These are phyloP conservation scores for Corymbia calophylla DNA, from an alignment of 441 rosid genomes.

Conservation along the genomic window DNA sequence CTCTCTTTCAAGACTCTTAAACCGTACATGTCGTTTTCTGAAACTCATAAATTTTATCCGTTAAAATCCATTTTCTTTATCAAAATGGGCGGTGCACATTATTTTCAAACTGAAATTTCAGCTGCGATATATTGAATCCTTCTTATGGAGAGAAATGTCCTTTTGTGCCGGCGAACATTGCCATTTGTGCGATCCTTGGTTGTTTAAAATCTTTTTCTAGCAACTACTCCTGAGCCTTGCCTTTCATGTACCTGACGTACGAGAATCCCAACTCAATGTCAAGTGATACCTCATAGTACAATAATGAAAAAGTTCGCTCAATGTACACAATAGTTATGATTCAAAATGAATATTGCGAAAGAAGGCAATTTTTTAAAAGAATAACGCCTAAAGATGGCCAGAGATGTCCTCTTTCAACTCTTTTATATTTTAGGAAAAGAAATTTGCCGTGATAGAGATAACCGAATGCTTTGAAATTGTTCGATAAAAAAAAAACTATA, in stretches of 20 bases:
- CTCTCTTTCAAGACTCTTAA: not conserved
- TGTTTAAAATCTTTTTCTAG: not conserved
- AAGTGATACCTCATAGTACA: not conserved
- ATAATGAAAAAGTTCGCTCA: not conserved
- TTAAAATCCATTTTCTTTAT: not conserved
- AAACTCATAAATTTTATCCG: accelerated
- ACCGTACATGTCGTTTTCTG: not conserved
- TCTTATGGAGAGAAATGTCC: not conserved
- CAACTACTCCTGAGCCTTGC: not conserved
- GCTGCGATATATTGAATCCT: accelerated
- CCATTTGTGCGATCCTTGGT: not conserved
- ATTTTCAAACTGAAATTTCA: not conserved
- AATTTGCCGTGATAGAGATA: not conserved
- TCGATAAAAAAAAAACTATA: not conserved
- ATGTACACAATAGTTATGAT: not conserved
- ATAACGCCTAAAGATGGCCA: not conserved
- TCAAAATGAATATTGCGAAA: not conserved
- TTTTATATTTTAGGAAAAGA: not conserved
- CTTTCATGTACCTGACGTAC: accelerated
- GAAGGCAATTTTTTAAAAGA: not conserved
- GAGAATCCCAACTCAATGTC: not conserved
- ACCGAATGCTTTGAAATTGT: not conserved
- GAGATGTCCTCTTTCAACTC: not conserved
- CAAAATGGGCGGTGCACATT: not conserved
- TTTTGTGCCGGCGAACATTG: accelerated